These are phyloP conservation scores for Tolypocladium tundrense DNA, from an alignment of 2,329 filamentous ascomycete species.

Conservation along the genomic window DNA sequence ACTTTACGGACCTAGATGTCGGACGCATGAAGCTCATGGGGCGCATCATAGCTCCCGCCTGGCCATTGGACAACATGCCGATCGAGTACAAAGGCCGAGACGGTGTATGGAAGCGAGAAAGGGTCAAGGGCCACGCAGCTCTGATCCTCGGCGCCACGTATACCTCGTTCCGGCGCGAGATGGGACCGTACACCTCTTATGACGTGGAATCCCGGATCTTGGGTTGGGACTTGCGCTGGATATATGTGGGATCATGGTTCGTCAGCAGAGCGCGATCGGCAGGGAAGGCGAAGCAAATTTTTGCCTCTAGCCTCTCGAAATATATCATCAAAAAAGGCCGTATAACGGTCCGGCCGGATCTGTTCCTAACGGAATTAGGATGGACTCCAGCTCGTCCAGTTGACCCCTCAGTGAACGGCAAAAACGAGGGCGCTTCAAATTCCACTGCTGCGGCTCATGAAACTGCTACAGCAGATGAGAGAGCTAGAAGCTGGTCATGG, in stretches of 20 bases:
- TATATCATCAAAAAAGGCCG: not conserved
- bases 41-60: conserved; percentile 2
- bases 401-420: not conserved
- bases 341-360: not conserved
- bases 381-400: not conserved
- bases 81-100: conserved; percentile 4
- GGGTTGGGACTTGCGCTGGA: conserved; percentile 4
- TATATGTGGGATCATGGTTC: conserved; percentile 5
- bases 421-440: too few species aligned
- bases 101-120: not conserved
- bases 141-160: conserved; percentile 3
- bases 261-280: not conserved
- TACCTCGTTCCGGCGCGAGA: conserved; percentile 3
- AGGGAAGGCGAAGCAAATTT: not conserved
- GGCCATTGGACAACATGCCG: not conserved
- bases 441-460: too few species aligned
- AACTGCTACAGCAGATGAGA: not conserved
- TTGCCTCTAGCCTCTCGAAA: not conserved
- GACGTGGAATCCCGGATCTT: conserved; percentile 2
- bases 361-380: not conserved
- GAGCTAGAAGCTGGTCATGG: not conserved
- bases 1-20: conserved; percentile 1
- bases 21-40: not conserved
- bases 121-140: not conserved
- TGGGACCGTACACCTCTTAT: not conserved